phyloP scores from a whole-genome alignment of 495 filamentous ascomycete genomes.

The Pseudotulostoma volvatum region DNA sequence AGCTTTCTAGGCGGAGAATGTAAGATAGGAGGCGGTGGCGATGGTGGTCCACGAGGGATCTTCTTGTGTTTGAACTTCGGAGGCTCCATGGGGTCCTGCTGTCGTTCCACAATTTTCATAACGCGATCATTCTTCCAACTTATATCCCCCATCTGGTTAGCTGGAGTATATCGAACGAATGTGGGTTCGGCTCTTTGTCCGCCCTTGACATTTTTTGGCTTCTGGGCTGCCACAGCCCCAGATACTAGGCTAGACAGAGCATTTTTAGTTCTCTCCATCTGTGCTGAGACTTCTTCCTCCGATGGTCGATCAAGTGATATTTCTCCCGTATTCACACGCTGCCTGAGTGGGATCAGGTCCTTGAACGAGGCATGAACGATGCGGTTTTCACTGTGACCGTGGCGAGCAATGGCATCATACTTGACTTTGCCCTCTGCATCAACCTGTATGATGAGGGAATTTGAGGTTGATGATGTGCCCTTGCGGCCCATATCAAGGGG shows the following conservation, averaged over 20 bases:
- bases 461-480: slow-evolving; percentile 48
- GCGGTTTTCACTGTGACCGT: slow-evolving; percentile 67
- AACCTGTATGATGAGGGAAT: slow-evolving; percentile 82
- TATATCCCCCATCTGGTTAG: slow-evolving; percentile 91
- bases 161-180: slow-evolving; percentile 88
- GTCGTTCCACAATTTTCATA: slow-evolving; percentile 93
- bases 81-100: slow-evolving; percentile 94
- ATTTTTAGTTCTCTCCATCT: slow-evolving; percentile 74
- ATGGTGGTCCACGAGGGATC: slow-evolving; percentile 87
- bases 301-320: slow-evolving; percentile 77
- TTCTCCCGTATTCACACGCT: slow-evolving; percentile 86
- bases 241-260: slow-evolving; percentile 69
- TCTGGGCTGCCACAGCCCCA: slow-evolving; percentile 79
- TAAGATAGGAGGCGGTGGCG: slow-evolving; percentile 84
- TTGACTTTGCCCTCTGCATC: slow-evolving; percentile 85
- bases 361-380: slow-evolving; percentile 93
- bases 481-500: slow-evolving; percentile 89
- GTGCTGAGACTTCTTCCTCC: slow-evolving; percentile 63
- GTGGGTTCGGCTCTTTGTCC: slow-evolving; percentile 67
- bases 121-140: slow-evolving; percentile 82
- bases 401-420: slow-evolving; percentile 87
- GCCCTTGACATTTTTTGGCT: slow-evolving; percentile 83
- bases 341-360: slow-evolving; percentile 85
- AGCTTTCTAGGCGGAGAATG: slow-evolving; percentile 90
- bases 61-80: slow-evolving; percentile 98